A percentile compares a stretch with the other conserved stretches of the same genome.
Conservation (phyloP, 805 yeast species). For the Myxozyma sirexii region DNA sequence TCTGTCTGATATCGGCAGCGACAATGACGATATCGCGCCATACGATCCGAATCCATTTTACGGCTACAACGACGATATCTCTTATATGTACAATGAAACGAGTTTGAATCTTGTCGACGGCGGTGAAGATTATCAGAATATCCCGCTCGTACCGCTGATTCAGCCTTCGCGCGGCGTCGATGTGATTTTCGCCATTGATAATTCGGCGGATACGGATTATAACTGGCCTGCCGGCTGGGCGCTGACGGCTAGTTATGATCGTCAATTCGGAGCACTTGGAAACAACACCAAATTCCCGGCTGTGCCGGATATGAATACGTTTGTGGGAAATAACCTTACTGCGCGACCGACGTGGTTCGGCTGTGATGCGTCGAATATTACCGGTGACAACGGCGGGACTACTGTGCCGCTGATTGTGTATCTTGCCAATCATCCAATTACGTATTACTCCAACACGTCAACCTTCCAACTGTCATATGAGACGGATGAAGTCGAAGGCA, state of each 20-base stretch:
- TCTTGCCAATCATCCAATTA: slow-evolving; percentile 70
- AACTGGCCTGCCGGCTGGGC: slow-evolving; percentile 69
- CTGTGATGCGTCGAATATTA: slow-evolving; percentile 66
- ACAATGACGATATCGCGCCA: slow-evolving; percentile 64
- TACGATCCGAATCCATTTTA: slow-evolving; percentile 75
- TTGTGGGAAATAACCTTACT: slow-evolving; percentile 61
- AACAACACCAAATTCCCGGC: slow-evolving; percentile 72
- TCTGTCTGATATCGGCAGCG: slow-evolving; percentile 47
- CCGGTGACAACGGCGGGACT: slow-evolving; percentile 49
- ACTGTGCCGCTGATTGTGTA: slow-evolving; percentile 77
- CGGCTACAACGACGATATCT: slow-evolving; percentile 46
- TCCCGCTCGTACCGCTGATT: slow-evolving; percentile 65
- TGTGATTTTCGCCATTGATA: slow-evolving; percentile 65
- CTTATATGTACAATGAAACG: slow-evolving; percentile 45
- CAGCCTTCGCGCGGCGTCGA: slow-evolving; percentile 65
- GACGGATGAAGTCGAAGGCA: slow-evolving; percentile 57
- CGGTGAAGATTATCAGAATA: slow-evolving; percentile 68
- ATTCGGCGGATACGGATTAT: slow-evolving; percentile 58
- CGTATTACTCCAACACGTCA: slow-evolving; percentile 67
- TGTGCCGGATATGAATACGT: slow-evolving; percentile 71
- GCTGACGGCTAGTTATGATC: slow-evolving; percentile 56
- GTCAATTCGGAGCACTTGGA: slow-evolving; percentile 59
- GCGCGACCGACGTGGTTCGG: slow-evolving; percentile 81
- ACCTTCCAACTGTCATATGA: slow-evolving; percentile 69
- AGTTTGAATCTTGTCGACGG: slow-evolving; percentile 66